Evolutionary conservation across 2,329 filamentous ascomycete species (phyloP).

Genomic region (Aspergillus sp.): DNA sequence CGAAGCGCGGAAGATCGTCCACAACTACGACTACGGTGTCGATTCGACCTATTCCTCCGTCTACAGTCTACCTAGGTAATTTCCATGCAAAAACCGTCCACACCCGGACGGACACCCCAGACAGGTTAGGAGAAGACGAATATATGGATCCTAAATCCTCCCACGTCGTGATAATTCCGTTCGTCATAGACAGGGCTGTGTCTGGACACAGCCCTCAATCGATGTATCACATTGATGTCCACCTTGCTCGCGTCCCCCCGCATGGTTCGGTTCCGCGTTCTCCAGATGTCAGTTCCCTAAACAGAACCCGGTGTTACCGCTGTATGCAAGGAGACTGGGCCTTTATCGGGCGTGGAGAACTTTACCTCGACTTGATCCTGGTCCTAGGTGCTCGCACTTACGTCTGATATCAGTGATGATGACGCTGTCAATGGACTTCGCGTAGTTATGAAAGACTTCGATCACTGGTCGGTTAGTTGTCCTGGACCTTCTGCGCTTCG

Average conservation of each 20-base stretch:
- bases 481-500: too few relatives aligned
- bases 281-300: background rate
- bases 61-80: background rate
- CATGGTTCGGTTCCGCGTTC: background rate
- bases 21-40: background rate
- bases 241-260: background rate
- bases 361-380: too few relatives aligned
- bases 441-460: too few relatives aligned
- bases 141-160: too few relatives aligned
- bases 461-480: too few relatives aligned
- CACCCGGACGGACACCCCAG: too few relatives aligned
- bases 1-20: conserved; percentile 1
- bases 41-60: background rate
- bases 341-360: background rate
- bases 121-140: background rate
- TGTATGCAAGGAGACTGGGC: background rate
- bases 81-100: background rate
- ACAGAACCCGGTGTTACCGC: background rate
- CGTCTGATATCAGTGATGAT: too few relatives aligned
- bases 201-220: background rate
- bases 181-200: too few relatives aligned
- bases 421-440: too few relatives aligned
- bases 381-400: too few relatives aligned
- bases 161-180: too few relatives aligned
- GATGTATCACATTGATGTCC: conserved; percentile 1